phyloP scores from a whole-genome alignment of 176 grass and related monocot genomes.

The Bromus sterilis region DNA sequence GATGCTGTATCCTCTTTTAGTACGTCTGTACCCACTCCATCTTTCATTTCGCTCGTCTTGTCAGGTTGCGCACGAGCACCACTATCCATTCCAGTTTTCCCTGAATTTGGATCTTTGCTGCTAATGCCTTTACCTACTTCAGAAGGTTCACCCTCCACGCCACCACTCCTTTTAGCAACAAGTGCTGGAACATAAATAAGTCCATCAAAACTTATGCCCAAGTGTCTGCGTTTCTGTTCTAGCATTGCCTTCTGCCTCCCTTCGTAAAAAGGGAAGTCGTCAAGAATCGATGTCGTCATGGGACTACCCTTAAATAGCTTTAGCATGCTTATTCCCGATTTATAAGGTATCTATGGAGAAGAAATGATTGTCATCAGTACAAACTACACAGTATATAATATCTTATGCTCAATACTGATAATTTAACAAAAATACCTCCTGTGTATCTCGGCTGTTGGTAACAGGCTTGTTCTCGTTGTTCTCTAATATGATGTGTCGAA shows the following conservation, averaged over 20 bases:
- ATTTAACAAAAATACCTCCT: conserved; percentile 46
- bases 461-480: conserved; percentile 87
- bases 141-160: conserved; percentile 2
- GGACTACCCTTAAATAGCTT: conserved; percentile 52
- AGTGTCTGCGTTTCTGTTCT: conserved; percentile 51
- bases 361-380: not conserved
- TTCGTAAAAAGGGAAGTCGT: conserved; percentile 72
- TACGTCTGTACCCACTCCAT: not conserved
- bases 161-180: conserved; percentile 21
- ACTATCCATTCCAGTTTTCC: not conserved
- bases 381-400: not conserved
- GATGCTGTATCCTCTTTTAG: not conserved
- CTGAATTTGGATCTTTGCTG: conserved; percentile 19
- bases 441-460: conserved; percentile 79
- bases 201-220: conserved; percentile 27
- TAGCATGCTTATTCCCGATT: conserved; percentile 60
- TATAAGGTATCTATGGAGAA: conserved; percentile 44
- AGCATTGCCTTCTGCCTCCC: conserved; percentile 57
- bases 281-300: conserved; percentile 56
- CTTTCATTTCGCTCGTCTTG: conserved; percentile 16
- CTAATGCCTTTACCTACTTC: conserved; percentile 13
- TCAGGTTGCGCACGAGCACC: conserved; percentile 6
- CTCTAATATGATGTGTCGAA: conserved; percentile 63
- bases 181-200: conserved; percentile 37
- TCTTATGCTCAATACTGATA: not conserved